Percentiles rank a stretch among this genome's conserved stretches.
Conservation (phyloP, 768 basidiomycete species). For the Galerina sulciceps region DNA sequence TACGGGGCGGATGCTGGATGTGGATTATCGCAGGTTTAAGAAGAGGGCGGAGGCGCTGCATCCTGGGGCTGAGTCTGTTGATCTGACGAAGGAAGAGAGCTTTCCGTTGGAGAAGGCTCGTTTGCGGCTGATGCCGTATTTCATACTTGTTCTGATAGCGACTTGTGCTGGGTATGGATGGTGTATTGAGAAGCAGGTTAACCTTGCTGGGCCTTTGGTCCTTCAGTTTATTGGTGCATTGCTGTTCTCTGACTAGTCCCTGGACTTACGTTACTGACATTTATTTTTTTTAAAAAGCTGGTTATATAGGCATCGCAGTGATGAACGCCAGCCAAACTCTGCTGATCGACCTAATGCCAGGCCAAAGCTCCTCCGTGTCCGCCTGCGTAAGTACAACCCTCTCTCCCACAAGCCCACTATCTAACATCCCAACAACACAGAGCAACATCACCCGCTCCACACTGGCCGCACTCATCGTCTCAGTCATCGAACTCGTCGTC, state of each 20-base stretch:
- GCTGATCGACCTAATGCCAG: constrained; percentile 66
- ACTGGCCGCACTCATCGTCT: constrained; percentile 62
- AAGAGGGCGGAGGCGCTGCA: constrained; percentile 28
- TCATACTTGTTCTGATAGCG: constrained; percentile 40
- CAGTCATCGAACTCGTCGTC: constrained; percentile 65
- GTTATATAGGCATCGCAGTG: constrained; percentile 44
- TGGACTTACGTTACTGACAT: neutral
- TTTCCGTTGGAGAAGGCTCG: constrained; percentile 70
- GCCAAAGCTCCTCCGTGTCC: constrained; percentile 67
- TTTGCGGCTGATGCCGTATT: constrained; percentile 47
- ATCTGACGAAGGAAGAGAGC: constrained; percentile 29
- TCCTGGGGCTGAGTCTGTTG: constrained; percentile 6
- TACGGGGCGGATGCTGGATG: constrained; percentile 68
- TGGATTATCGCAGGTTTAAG: constrained; percentile 56
- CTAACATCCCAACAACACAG: constrained; percentile 34
- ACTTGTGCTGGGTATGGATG: constrained; percentile 64
- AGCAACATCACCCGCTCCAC: constrained; percentile 74
- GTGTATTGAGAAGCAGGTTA: constrained; percentile 53
- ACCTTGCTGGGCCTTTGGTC: constrained; percentile 58
- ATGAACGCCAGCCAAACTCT: constrained; percentile 67
- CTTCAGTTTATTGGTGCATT: constrained; percentile 42
- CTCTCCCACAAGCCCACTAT: neutral
- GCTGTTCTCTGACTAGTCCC: neutral
- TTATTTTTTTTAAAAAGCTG: constrained; percentile 42
- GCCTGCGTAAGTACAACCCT: constrained; percentile 59